Conservation (phyloP, 164 flowering plant genomes). For the Protea cynaroides region DNA sequence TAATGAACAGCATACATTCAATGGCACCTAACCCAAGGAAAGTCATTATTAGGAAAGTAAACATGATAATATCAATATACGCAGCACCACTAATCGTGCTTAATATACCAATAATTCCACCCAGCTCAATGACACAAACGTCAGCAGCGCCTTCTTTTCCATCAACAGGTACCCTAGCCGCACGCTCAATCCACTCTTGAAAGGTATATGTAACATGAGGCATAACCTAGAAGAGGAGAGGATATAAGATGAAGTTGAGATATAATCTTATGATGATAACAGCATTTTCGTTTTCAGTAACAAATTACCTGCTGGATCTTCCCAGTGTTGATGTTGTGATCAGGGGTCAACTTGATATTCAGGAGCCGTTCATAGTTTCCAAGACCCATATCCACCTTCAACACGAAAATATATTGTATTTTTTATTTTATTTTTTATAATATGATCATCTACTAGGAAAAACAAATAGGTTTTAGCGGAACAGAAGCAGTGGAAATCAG, state of each 20-base stretch:
- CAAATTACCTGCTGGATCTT: slow-evolving; percentile 76
- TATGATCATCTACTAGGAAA: background rate
- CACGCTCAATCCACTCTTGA: slow-evolving; percentile 95
- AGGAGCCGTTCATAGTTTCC: slow-evolving; percentile 95
- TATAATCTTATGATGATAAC: background rate
- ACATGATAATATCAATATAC: background rate
- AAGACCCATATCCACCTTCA: slow-evolving; percentile 94
- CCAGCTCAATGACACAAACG: slow-evolving; percentile 94
- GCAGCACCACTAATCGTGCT: background rate
- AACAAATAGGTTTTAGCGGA: background rate
- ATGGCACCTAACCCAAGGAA: slow-evolving; percentile 69
- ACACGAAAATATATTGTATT: slow-evolving; percentile 10
- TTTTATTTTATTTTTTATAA: no score
- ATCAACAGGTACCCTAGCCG: slow-evolving; percentile 81
- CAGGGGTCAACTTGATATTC: slow-evolving; percentile 72
- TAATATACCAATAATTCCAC: slow-evolving; percentile 86
- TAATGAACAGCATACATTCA: slow-evolving; percentile 90
- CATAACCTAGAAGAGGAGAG: slow-evolving; percentile 46
- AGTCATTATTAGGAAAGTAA: background rate
- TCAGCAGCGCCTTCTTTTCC: slow-evolving; percentile 87
- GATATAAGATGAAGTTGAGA: background rate
- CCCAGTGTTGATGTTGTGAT: slow-evolving; percentile 93
- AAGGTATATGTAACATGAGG: slow-evolving; percentile 95
- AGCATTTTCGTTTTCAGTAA: background rate
- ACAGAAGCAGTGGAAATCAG: background rate